Evolutionary conservation across 2,329 filamentous ascomycete genomes (phyloP).

Genomic region (Dryadomyces sulphureus): DNA sequence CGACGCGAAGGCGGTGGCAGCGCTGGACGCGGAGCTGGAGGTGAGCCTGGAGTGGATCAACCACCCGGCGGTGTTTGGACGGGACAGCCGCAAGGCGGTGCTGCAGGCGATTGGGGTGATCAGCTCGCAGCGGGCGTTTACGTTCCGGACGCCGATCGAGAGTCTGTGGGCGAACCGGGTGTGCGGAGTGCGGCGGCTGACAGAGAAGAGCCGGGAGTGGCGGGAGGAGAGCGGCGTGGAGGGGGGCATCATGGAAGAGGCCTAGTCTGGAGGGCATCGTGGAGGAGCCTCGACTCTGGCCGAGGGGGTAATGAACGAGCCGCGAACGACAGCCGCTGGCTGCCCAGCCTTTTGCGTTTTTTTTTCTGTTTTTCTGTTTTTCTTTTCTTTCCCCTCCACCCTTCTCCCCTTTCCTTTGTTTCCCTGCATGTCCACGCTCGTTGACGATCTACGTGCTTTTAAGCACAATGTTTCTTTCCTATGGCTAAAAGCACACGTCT

Average conservation of each 20-base stretch:
- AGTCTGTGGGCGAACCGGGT: conserved; percentile 78
- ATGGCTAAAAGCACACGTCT: background rate
- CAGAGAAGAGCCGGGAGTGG: conserved; percentile 81
- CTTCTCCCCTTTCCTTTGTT: background rate
- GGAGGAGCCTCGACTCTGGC: background rate
- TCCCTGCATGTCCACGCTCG: background rate
- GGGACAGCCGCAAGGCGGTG: conserved; percentile 89
- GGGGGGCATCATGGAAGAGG: conserved; percentile 45
- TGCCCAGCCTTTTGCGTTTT: background rate
- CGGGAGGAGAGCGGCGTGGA: conserved; percentile 72
- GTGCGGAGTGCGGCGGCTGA: conserved; percentile 63
- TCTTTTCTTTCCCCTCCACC: background rate
- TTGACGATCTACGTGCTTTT: background rate
- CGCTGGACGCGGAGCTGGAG: conserved; percentile 83
- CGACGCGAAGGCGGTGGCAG: conserved; percentile 64
- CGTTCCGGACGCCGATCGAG: conserved; percentile 82
- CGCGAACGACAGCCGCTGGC: too few relatives aligned
- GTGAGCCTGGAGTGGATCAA: conserved; percentile 92
- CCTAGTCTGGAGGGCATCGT: conserved; percentile 18
- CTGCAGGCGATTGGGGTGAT: conserved; percentile 95
- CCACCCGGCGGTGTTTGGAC: conserved; percentile 85
- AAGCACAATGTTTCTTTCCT: background rate
- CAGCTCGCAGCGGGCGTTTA: conserved; percentile 84
- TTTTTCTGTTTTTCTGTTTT: background rate
- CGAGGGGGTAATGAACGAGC: background rate